phyloP scores from a whole-genome alignment of 331 rosid genomes.

The Erythrophleum ivorense region DNA sequence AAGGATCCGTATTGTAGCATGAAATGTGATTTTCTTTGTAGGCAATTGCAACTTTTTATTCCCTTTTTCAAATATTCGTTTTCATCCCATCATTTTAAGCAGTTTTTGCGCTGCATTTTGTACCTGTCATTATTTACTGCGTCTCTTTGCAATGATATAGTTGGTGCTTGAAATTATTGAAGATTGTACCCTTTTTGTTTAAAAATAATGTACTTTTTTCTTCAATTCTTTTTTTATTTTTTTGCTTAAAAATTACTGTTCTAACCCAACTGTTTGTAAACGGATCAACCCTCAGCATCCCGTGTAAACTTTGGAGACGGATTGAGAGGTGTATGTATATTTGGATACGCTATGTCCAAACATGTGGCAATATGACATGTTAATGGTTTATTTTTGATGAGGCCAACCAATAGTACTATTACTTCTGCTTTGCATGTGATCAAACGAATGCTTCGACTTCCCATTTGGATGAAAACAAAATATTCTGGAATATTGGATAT shows the following conservation, averaged over 20 bases:
- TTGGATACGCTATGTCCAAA: background rate
- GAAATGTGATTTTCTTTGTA: slow-evolving; percentile 42
- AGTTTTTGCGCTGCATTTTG: background rate
- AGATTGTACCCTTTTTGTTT: background rate
- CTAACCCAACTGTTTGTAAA: too few relatives aligned
- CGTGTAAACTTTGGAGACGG: too few relatives aligned
- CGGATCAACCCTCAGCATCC: too few relatives aligned
- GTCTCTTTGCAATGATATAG: background rate
- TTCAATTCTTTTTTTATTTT: background rate
- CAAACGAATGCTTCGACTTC: too few relatives aligned
- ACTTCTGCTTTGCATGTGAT: too few relatives aligned
- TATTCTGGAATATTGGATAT: too few relatives aligned
- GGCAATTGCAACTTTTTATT: slow-evolving; percentile 22
- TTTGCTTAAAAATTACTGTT: background rate
- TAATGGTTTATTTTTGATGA: too few relatives aligned
- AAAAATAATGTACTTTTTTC: background rate
- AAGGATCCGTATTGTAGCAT: slow-evolving; percentile 35
- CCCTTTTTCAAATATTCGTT: background rate
- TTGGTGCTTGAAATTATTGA: background rate
- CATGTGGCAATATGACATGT: too few relatives aligned
- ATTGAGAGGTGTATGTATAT: background rate
- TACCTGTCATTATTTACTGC: background rate
- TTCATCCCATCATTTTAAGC: slow-evolving; percentile 20
- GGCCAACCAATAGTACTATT: too few relatives aligned
- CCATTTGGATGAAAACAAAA: too few relatives aligned